Base-by-base conservation (phyloP, 1,284 basidiomycete genomes). In the Melampsora larici-populina region DNA sequence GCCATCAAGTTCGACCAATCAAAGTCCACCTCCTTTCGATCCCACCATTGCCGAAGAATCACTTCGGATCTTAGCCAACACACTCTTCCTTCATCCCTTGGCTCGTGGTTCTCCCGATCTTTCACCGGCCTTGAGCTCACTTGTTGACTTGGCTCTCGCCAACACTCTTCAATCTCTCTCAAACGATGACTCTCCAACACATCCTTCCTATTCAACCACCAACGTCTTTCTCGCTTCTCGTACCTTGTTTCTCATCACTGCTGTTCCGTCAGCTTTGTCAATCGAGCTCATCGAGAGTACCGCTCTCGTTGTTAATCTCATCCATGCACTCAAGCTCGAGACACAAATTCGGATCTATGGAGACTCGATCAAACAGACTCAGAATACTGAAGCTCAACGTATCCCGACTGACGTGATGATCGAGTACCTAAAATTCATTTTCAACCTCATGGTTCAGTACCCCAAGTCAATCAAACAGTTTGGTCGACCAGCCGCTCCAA, bases 371-470 rank as follows among this genome's bases (percentile, higher is more conserved):
- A 84, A 89, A 51, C 89, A 90, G 46, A 87, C 90, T 70, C 72
- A 78, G 24, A 78, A 80, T 26, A 68, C 80, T 77, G 58, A 84
- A 26, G 87, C 87, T 63, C 83, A 86, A 15, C 87, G 87, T 79
- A 88, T 89, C 84, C 86, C 88, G 13, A 86, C 86, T 78, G 91
- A 92, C 79, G 90, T 91, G 4, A 87, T 89, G 86, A 87, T 87
- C 1, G 91, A 93, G 83, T 82, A 91, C 55, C 86, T 93, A 77
- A 93, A 93, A 81, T 86, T 92, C 70, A 85, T 87, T 8, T 93
- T 92, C 84, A 92, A 93, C 81, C 82, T 92, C 49, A 86, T 91
- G 72, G 83, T 89, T 65, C 90, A 92, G 82, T 93, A 89, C 81
- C 88, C 89, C 18, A 78, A 80, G 73, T 79, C 81, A 21, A 64